Percentiles rank a stretch among this genome's conserved stretches.
These are phyloP conservation scores for Vigna mungo DNA, from an alignment of 306 rosid genomes.

Conservation along the genomic window DNA sequence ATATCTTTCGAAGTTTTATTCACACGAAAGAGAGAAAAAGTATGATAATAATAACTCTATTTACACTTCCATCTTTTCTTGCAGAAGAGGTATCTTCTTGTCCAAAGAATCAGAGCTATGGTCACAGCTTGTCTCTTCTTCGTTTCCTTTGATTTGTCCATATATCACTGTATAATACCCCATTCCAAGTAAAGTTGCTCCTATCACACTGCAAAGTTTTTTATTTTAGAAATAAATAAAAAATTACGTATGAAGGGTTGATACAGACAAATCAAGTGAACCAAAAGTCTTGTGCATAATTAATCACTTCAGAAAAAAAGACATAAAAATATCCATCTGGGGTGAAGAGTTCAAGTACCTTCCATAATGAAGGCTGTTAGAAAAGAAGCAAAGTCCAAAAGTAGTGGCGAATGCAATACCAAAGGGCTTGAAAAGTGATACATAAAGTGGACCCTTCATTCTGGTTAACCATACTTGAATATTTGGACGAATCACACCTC, in stretches of 20 bases:
- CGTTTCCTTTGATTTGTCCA: constrained; percentile 72
- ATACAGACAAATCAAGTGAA: constrained; percentile 8
- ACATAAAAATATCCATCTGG: not conserved
- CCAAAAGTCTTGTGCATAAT: not conserved
- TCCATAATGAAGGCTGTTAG: constrained; percentile 55
- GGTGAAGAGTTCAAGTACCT: constrained; percentile 39
- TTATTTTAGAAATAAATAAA: not conserved
- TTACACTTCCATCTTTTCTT: constrained; percentile 57
- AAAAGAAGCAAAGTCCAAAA: constrained; percentile 51
- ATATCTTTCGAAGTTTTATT: constrained; percentile 6
- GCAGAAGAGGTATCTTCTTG: constrained; percentile 67
- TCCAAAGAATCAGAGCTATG: constrained; percentile 53
- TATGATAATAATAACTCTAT: not conserved
- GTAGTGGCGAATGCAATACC: constrained; percentile 57
- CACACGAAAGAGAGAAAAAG: constrained; percentile 3
- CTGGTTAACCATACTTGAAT: constrained; percentile 48
- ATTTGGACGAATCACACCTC: constrained; percentile 55
- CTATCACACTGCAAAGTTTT: constrained; percentile 65
- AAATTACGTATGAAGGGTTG: not conserved
- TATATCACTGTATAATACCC: constrained; percentile 67
- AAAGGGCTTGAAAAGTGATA: constrained; percentile 52
- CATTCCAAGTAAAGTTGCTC: constrained; percentile 65
- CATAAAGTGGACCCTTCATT: constrained; percentile 53
- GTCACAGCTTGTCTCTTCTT: constrained; percentile 37
- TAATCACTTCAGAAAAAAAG: not conserved